Conservation (phyloP, 169 alveolate genomes). For the Babesia ovata region DNA sequence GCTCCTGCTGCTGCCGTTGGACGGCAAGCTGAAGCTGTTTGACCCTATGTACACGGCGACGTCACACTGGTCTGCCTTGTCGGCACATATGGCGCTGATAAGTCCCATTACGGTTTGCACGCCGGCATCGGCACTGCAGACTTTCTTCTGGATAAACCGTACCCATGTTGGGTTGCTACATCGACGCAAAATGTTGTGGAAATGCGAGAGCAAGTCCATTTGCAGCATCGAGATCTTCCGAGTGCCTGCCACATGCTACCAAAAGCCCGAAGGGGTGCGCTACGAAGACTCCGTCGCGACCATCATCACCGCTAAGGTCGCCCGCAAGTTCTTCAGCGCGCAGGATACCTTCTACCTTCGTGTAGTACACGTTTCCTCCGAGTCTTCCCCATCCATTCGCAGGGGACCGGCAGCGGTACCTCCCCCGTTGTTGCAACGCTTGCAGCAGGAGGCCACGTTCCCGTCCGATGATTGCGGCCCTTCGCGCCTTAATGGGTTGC, state of each 20-base stretch:
- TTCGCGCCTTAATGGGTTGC: neutral
- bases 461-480: neutral
- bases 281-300: slow-evolving; percentile 24
- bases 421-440: neutral
- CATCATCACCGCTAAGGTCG: slow-evolving; percentile 13
- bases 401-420: neutral
- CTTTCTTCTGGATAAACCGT: slow-evolving; percentile 58
- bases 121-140: slow-evolving; percentile 34
- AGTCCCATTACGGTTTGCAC: slow-evolving; percentile 50
- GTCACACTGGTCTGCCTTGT: slow-evolving; percentile 64
- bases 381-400: neutral
- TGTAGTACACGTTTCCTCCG: slow-evolving; percentile 10
- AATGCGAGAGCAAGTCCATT: slow-evolving; percentile 27
- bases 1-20: slow-evolving; percentile 72
- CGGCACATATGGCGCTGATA: slow-evolving; percentile 27
- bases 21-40: slow-evolving; percentile 57
- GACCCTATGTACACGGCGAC: slow-evolving; percentile 58
- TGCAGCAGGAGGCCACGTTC: slow-evolving; percentile 24
- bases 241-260: slow-evolving; percentile 29
- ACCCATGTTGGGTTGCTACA: slow-evolving; percentile 47
- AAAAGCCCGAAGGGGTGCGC: slow-evolving; percentile 5
- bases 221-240: slow-evolving; percentile 39
- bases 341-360: slow-evolving; percentile 28
- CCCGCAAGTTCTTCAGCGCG: slow-evolving; percentile 20
- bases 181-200: slow-evolving; percentile 35